phyloP scores from a whole-genome alignment of 768 basidiomycete genomes.

The Auricularia sp. region DNA sequence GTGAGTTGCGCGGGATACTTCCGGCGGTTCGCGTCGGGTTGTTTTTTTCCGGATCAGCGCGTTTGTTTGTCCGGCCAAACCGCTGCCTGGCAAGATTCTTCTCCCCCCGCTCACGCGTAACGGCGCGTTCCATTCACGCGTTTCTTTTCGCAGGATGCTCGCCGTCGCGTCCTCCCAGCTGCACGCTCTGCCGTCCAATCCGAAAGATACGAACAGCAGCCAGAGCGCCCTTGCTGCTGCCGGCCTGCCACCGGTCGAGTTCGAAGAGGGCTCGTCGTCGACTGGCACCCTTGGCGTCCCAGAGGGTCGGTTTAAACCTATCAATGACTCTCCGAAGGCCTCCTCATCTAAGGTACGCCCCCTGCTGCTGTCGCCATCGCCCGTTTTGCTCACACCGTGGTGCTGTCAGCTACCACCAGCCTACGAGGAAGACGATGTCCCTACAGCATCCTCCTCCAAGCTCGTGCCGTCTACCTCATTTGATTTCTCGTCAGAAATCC shows the following conservation, averaged over 20 bases:
- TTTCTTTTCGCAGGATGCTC: constrained; percentile 7
- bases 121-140: background rate
- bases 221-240: constrained; percentile 69
- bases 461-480: constrained; percentile 20
- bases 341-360: constrained; percentile 17
- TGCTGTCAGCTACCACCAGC: background rate
- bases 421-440: constrained; percentile 10
- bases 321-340: constrained; percentile 55
- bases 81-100: too few species aligned
- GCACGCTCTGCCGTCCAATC: background rate
- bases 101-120: too few species aligned
- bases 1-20: too few species aligned
- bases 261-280: constrained; percentile 67
- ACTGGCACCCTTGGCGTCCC: constrained; percentile 60
- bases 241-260: constrained; percentile 49
- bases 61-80: too few species aligned
- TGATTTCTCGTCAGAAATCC: constrained; percentile 12
- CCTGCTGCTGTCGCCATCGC: constrained; percentile 7
- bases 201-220: constrained; percentile 30
- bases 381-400: background rate
- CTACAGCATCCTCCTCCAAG: constrained; percentile 17
- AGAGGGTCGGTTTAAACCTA: constrained; percentile 72
- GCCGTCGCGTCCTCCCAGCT: constrained; percentile 6
- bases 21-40: too few species aligned
- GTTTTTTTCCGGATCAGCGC: too few species aligned